These are phyloP conservation scores for Cutaneotrichosporon mucoides DNA, from an alignment of 1,284 basidiomycete species.

Conservation along the genomic window DNA sequence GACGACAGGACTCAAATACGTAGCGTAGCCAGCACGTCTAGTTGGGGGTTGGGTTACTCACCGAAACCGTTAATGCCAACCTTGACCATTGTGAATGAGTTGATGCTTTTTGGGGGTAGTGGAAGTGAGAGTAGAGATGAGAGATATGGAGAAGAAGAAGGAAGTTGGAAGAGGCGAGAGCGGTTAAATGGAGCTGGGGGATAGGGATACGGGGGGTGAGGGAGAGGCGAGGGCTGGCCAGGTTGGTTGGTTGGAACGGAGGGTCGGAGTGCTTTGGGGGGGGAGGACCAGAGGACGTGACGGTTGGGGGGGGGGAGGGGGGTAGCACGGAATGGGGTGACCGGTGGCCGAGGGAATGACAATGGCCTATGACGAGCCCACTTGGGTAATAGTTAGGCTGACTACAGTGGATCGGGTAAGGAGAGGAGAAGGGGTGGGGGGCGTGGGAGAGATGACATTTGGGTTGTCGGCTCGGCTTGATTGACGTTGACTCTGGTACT, in stretches of 20 bases:
- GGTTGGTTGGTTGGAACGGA: neutral
- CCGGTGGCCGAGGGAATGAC: too few species aligned
- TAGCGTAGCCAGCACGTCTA: neutral
- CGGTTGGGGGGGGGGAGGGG: too few species aligned
- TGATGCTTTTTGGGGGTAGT: slow-evolving; percentile 12
- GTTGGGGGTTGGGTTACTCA: slow-evolving; percentile 50
- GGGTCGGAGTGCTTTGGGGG: too few species aligned
- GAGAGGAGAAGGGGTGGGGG: too few species aligned
- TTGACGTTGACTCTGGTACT: too few species aligned
- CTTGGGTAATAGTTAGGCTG: too few species aligned
- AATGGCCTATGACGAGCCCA: too few species aligned
- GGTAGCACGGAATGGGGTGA: too few species aligned
- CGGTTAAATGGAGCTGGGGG: neutral
- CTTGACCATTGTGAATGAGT: slow-evolving; percentile 54
- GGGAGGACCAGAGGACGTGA: too few species aligned
- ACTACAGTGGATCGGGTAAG: too few species aligned
- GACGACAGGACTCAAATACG: neutral
- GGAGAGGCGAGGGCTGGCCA: neutral
- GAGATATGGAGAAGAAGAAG: slow-evolving; percentile 8
- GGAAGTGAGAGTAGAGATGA: slow-evolving; percentile 12
- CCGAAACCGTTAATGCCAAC: slow-evolving; percentile 97
- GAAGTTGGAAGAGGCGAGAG: slow-evolving; percentile 7
- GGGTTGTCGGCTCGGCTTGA: too few species aligned
- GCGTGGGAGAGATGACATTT: too few species aligned
- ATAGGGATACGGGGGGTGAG: neutral